phyloP scores from a whole-genome alignment of 352 stramenopile species.

The Hyphochytrium catenoides region DNA sequence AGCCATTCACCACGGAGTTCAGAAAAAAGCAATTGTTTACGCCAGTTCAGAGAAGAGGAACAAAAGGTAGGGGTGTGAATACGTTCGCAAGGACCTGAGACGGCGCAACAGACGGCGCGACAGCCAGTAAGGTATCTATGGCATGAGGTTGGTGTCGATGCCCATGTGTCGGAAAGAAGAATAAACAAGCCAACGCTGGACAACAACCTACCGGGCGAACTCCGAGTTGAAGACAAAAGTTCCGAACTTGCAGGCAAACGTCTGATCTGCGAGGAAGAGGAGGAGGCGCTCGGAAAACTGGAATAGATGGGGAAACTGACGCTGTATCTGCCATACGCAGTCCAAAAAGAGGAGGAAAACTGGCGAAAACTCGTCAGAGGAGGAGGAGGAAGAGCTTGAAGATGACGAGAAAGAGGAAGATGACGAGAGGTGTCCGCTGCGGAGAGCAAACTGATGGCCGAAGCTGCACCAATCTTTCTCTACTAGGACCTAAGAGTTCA shows the following conservation, averaged over 20 bases:
- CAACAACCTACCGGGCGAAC: too few species aligned
- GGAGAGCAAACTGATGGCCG: constrained; percentile 87
- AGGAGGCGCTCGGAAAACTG: constrained; percentile 87
- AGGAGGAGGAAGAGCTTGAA: constrained; percentile 46
- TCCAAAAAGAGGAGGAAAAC: constrained; percentile 98
- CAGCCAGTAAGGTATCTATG: too few species aligned
- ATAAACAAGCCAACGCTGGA: too few species aligned
- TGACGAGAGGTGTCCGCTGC: constrained; percentile 78
- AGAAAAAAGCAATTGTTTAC: too few species aligned
- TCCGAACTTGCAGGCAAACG: constrained; percentile 91
- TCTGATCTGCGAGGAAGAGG: constrained; percentile 78
- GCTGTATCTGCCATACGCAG: constrained; percentile 88
- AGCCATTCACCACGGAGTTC: too few species aligned
- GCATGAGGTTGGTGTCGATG: too few species aligned
- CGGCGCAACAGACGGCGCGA: too few species aligned
- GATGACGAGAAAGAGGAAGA: constrained; percentile 22
- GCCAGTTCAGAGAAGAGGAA: too few species aligned
- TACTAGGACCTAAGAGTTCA: constrained; percentile 43
- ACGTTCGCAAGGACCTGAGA: too few species aligned
- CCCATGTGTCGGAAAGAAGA: too few species aligned
- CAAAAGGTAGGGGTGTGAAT: too few species aligned
- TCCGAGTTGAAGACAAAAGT: constrained; percentile 95
- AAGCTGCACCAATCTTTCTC: constrained; percentile 99
- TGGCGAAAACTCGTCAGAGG: constrained; percentile 81
- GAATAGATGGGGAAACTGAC: constrained; percentile 84